A percentile compares a stretch with the other conserved stretches of the same genome.
These are phyloP conservation scores for Eucalyptus regnans DNA, from an alignment of 345 rosid genomes.

Conservation along the genomic window DNA sequence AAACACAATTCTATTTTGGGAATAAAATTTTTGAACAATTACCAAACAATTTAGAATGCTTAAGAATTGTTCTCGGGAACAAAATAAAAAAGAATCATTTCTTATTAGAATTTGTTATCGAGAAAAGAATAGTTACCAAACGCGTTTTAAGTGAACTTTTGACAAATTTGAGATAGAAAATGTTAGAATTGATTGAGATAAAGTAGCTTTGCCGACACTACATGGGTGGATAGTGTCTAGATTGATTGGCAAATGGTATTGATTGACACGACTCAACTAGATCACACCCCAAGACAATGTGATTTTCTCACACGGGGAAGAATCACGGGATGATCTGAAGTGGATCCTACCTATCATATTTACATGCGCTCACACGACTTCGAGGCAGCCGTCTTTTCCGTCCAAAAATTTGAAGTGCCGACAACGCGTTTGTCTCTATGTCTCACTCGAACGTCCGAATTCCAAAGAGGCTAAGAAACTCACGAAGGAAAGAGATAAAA, in stretches of 20 bases:
- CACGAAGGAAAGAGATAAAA: too few relatives aligned
- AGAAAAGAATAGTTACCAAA: rapidly evolving
- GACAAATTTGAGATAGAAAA: not conserved
- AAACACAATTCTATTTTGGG: rapidly evolving
- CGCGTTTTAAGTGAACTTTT: rapidly evolving
- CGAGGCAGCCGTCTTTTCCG: not conserved
- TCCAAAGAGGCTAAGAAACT: too few relatives aligned
- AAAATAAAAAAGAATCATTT: too few relatives aligned
- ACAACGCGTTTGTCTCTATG: not conserved
- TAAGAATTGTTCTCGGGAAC: rapidly evolving
- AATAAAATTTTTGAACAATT: too few relatives aligned
- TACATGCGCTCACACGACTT: not conserved
- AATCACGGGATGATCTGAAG: not conserved
- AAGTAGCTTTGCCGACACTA: not conserved
- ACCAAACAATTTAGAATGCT: too few relatives aligned
- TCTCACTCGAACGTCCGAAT: not conserved
- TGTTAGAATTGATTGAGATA: not conserved
- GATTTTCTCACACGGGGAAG: not conserved
- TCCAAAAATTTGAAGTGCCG: not conserved
- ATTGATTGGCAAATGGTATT: not conserved
- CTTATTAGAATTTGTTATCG: rapidly evolving
- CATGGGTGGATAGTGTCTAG: too few relatives aligned
- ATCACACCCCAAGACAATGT: not conserved
- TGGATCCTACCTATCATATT: not conserved
- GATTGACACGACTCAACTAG: not conserved